Percentiles rank a stretch among this genome's conserved stretches.
These are phyloP conservation scores for Ogataea allantospora DNA, from an alignment of 805 yeast genomes.

Conservation along the genomic window DNA sequence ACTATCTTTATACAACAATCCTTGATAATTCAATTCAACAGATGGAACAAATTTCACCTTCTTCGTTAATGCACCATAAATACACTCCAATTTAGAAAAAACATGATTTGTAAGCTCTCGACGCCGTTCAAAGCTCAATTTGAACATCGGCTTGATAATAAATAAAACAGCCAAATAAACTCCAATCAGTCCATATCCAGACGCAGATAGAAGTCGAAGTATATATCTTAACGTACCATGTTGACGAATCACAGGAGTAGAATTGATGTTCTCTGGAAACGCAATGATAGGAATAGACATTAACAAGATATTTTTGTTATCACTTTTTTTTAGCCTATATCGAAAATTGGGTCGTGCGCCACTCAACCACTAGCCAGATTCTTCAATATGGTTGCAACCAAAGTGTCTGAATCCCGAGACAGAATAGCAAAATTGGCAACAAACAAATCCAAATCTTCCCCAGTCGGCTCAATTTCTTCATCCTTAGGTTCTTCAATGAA, in stretches of 20 bases:
- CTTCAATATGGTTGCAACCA: conserved; percentile 6
- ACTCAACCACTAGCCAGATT: conserved; percentile 6
- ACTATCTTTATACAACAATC: conserved; percentile 37
- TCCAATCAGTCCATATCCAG: conserved; percentile 34
- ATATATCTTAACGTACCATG: conserved; percentile 32
- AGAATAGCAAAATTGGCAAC: conserved; percentile 8
- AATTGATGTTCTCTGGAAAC: conserved; percentile 33
- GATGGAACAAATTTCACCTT: conserved; percentile 37
- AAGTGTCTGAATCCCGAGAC: conserved; percentile 2
- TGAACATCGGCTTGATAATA: conserved; percentile 41
- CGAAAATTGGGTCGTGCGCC: conserved; percentile 4
- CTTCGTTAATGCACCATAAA: conserved; percentile 29
- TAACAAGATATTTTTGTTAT: conserved; percentile 14
- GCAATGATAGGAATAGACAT: conserved; percentile 26
- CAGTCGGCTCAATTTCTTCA: conserved; percentile 8
- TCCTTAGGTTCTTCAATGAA: conserved; percentile 30
- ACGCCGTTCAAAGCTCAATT: conserved; percentile 40
- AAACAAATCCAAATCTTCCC: conserved; percentile 1
- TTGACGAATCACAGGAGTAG: conserved; percentile 12
- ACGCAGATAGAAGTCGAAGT: conserved; percentile 32
- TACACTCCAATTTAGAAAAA: conserved; percentile 28
- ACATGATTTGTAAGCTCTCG: conserved; percentile 31
- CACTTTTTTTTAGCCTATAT: conserved; percentile 6
- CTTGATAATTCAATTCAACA: conserved; percentile 42
- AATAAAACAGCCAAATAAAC: conserved; percentile 34